Evolutionary conservation across 139 green algal genomes (phyloP), one percentile per base, ranked within the genome.

Genomic region (Haematococcus lacustris): DNA sequence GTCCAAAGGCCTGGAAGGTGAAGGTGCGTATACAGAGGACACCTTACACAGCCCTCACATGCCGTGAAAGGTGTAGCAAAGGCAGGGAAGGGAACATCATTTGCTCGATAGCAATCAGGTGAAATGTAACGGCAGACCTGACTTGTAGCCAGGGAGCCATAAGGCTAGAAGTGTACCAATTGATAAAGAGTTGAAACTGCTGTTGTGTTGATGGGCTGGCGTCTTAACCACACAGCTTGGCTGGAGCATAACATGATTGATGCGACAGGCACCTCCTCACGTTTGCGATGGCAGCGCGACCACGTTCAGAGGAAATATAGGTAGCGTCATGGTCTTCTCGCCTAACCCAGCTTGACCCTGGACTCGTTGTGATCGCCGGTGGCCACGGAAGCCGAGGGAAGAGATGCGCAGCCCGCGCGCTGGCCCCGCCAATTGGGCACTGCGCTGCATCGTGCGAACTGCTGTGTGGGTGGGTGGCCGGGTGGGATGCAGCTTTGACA

Each of bases 221-320:
- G 23, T 37, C 23, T 13, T 65, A 25, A 33, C 5, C 23, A 5
- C 9, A 25, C 57, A 33, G 17, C 23, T 25, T 65, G 57, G 23
- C 47, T 21, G 47, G 47, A 13, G 13, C 13, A 57, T 57, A 13
- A 57, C 13, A 57, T 57, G 13, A 57, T 21, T 13, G 32, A 68
- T 41, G 7, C 7, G 26, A 3, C 32, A 33, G 3, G 33, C 40
- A 41, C 25, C 4, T 7, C 61, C 41, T 17, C 85, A 78, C 0
- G 79, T 79, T 3, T 76, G 63, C 2, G 51, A 65, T 7, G 86
- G 86, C 59, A 91, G 59, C 1, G 84, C 86, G 0, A 91, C 86
- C 26, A 90, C 69, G 9, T 69, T 75, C 1, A 91, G 72, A 0
- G 86, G 86, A 43, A 91, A 91, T 32, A 91, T 87, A 1, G 86